A percentile compares a stretch with the other conserved stretches of the same genome.
phyloP scores from a whole-genome alignment of 305 asterid genomes.

The Solanum hybrid region DNA sequence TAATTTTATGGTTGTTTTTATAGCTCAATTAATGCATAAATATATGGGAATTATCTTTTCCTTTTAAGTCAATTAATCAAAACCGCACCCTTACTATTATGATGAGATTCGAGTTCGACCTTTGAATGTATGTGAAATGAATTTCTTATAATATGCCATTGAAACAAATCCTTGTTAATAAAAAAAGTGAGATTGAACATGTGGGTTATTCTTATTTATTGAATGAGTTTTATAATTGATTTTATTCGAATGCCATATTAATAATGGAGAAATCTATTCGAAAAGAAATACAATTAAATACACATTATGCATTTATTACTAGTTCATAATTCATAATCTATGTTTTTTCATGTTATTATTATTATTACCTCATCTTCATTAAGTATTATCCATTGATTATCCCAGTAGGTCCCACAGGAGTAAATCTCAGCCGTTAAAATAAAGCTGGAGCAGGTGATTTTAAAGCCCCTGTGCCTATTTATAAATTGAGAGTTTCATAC shows the following conservation, averaged over 20 bases:
- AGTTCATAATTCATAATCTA: background rate
- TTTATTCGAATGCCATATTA: no score
- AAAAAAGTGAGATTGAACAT: background rate
- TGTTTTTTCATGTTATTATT: background rate
- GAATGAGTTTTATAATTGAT: no score
- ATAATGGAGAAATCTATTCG: no score
- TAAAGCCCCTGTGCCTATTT: background rate
- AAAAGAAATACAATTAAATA: background rate
- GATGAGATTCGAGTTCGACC: background rate
- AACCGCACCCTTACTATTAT: rapidly evolving
- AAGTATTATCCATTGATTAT: background rate
- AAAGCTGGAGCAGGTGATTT: background rate
- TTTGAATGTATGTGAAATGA: no score
- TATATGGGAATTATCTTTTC: background rate
- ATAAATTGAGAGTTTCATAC: background rate
- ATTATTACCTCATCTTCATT: background rate
- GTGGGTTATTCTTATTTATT: background rate
- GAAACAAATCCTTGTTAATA: background rate
- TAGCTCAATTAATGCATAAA: no score
- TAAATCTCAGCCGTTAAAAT: background rate
- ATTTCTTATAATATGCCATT: no score
- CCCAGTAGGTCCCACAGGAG: background rate
- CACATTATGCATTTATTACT: background rate
- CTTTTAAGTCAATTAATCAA: background rate
- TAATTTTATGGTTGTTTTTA: no score